phyloP scores from a whole-genome alignment of 805 yeast species.

The Wickerhamomyces rabaulensis region DNA sequence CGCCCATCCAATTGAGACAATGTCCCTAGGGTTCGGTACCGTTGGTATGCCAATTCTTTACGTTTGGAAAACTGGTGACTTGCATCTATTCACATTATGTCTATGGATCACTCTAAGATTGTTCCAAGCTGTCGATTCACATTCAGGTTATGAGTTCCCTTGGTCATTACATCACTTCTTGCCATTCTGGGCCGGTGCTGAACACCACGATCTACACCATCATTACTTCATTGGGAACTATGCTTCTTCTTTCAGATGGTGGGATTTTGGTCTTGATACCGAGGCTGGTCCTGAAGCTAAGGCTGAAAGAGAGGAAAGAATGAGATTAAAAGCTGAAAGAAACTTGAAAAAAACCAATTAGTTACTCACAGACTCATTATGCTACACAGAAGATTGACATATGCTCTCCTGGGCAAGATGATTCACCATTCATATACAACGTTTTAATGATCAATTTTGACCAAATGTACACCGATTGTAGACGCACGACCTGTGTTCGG shows the following conservation, averaged over 20 bases:
- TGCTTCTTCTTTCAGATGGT: constrained; percentile 91
- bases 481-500: no score
- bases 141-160: constrained; percentile 96
- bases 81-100: constrained; percentile 83
- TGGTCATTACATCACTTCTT: constrained; percentile 86
- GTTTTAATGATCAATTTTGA: not conserved
- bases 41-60: constrained; percentile 89
- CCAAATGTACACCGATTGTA: no score
- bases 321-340: constrained; percentile 27
- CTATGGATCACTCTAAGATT: constrained; percentile 82
- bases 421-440: not conserved
- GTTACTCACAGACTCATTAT: no score
- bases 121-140: constrained; percentile 94
- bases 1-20: constrained; percentile 94
- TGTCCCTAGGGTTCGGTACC: constrained; percentile 87
- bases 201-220: constrained; percentile 95
- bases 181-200: constrained; percentile 98
- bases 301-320: constrained; percentile 58
- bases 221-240: constrained; percentile 92
- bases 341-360: not conserved
- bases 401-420: no score
- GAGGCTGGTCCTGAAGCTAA: constrained; percentile 81
- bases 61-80: constrained; percentile 64
- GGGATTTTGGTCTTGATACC: constrained; percentile 85
- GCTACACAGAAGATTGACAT: not conserved